A percentile compares a stretch with the other conserved stretches of the same genome.
phyloP scores from a whole-genome alignment of 2,329 filamentous ascomycete genomes.

The Ceratocystis papillata region DNA sequence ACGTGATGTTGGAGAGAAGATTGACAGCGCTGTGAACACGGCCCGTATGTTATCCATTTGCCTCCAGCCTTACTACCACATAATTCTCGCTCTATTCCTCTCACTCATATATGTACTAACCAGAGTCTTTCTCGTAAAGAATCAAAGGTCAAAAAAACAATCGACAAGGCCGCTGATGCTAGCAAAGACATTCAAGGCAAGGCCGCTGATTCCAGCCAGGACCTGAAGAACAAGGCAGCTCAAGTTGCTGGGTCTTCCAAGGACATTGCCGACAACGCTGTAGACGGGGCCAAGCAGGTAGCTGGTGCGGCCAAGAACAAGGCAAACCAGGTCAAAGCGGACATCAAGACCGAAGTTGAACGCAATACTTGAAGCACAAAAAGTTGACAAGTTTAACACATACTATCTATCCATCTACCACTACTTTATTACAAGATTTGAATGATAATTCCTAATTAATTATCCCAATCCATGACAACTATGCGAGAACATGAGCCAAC shows the following conservation, averaged over 20 bases:
- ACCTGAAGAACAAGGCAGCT: constrained; percentile 30
- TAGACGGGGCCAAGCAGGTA: constrained; percentile 36
- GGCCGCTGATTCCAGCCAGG: constrained; percentile 36
- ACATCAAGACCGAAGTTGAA: constrained; percentile 35
- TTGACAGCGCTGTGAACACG: constrained; percentile 51
- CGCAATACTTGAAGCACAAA: constrained; percentile 27
- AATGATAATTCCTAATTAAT: constrained; percentile 3
- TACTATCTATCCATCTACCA: not conserved
- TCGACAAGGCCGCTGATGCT: constrained; percentile 28
- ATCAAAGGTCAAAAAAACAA: constrained; percentile 30
- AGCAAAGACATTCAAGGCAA: constrained; percentile 36
- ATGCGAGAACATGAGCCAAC: not conserved
- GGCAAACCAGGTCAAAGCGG: constrained; percentile 34
- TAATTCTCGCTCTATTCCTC: not conserved
- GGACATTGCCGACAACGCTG: constrained; percentile 29
- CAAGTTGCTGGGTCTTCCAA: constrained; percentile 30
- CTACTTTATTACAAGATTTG: not conserved
- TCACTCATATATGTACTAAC: not conserved
- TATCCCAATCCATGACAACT: not conserved
- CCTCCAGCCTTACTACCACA: not conserved
- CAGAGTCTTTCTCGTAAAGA: not conserved
- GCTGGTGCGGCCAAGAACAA: constrained; percentile 36
- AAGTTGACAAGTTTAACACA: constrained; percentile 22
- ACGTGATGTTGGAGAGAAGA: constrained; percentile 48
- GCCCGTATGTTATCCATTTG: constrained; percentile 38